Evolutionary conservation across 192 early-diverging fungal genomes (phyloP).

Genomic region (Entomortierella lignicola): DNA sequence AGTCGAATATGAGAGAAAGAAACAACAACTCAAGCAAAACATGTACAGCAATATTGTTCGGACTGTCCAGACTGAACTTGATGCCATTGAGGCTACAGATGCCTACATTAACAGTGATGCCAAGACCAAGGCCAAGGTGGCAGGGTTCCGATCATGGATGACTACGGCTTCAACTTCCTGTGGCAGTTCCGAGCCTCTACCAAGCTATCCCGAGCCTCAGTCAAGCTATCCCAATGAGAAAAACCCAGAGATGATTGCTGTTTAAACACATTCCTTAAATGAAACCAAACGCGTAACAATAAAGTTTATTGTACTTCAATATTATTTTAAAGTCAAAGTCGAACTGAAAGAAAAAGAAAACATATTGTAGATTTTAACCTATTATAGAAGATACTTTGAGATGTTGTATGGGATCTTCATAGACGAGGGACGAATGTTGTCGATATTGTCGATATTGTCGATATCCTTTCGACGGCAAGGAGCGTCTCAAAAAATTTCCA

Average conservation of each 20-base stretch:
- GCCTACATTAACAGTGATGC: constrained; percentile 10
- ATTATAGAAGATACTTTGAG: too few species aligned
- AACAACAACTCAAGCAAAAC: constrained; percentile 9
- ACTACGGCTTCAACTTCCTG: background rate
- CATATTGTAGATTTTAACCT: too few species aligned
- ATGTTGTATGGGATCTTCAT: too few species aligned
- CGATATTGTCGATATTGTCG: background rate
- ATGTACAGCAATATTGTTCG: background rate
- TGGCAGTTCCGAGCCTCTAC: background rate
- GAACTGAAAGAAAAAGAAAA: too few species aligned
- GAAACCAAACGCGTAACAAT: too few species aligned
- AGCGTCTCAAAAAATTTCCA: too few species aligned
- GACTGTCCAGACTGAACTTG: constrained; percentile 11
- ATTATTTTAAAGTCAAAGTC: too few species aligned
- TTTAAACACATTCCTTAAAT: too few species aligned
- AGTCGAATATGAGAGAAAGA: constrained; percentile 9
- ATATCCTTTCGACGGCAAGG: too few species aligned
- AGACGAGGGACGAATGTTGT: too few species aligned
- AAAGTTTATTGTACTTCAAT: too few species aligned
- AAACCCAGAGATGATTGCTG: background rate
- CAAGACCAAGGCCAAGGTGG: constrained; percentile 33
- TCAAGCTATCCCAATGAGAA: background rate
- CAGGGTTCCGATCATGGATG: constrained; percentile 6
- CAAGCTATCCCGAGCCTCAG: background rate
- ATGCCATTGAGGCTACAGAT: constrained; percentile 1